Conservation (phyloP, 116 monocot species). For the Iris pallida region DNA sequence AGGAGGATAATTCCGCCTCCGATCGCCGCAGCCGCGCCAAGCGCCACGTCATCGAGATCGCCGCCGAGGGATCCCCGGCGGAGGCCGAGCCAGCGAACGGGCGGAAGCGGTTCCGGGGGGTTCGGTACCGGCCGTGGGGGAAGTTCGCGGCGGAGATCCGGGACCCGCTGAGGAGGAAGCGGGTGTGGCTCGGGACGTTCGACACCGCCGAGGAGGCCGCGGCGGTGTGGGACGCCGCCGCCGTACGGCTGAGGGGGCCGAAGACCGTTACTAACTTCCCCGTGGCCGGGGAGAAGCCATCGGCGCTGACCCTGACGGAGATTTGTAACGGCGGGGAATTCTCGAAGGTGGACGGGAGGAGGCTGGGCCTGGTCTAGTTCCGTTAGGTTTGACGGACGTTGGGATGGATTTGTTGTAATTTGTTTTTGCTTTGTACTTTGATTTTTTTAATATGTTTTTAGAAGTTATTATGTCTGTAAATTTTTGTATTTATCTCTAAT, state of each 20-base stretch:
- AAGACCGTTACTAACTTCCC: slow-evolving; percentile 48
- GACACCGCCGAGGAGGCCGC: slow-evolving; percentile 52
- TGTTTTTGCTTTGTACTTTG: too few species aligned
- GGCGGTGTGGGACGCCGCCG: slow-evolving; percentile 32
- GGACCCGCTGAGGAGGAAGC: slow-evolving; percentile 16
- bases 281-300: too few species aligned
- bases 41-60: slow-evolving; percentile 16
- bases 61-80: background rate
- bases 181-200: slow-evolving; percentile 52
- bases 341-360: too few species aligned
- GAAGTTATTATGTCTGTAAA: too few species aligned
- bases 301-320: too few species aligned
- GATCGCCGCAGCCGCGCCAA: slow-evolving; percentile 1
- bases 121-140: slow-evolving; percentile 38
- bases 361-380: too few species aligned
- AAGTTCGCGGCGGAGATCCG: slow-evolving; percentile 47
- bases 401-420: too few species aligned
- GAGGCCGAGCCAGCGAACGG: background rate
- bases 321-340: too few species aligned
- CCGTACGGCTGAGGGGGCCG: slow-evolving; percentile 25
- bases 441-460: too few species aligned
- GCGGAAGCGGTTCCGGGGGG: slow-evolving; percentile 30
- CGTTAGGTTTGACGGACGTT: too few species aligned
- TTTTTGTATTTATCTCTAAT: too few species aligned
- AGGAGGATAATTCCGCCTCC: background rate